phyloP scores from a whole-genome alignment of 306 rosid species.

The Crataegus laevigata region DNA sequence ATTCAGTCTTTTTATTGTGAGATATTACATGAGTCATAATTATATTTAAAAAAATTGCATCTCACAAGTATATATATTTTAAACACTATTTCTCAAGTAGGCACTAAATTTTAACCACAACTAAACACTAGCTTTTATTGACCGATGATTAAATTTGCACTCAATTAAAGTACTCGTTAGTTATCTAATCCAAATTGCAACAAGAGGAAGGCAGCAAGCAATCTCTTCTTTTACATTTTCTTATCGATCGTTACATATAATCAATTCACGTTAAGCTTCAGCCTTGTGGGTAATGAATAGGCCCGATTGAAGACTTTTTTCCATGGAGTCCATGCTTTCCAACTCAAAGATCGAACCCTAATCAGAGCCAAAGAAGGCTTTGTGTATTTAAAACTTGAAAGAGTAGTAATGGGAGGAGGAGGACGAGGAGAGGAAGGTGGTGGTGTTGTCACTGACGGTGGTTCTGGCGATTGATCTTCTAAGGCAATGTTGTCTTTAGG shows the following conservation, averaged over 20 bases:
- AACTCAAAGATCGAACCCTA: constrained; percentile 58
- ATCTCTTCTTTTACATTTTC: neutral
- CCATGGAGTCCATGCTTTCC: constrained; percentile 45
- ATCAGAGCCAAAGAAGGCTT: constrained; percentile 47
- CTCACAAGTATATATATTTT: too few species aligned
- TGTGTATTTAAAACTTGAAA: neutral
- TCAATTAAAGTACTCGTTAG: too few species aligned
- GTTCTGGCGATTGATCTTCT: constrained; percentile 5
- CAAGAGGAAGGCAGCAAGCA: neutral
- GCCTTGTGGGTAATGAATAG: constrained; percentile 26
- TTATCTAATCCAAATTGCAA: neutral
- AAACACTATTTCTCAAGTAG: too few species aligned
- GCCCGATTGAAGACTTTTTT: constrained; percentile 59
- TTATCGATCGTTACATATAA: too few species aligned
- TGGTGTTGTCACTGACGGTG: constrained; percentile 10
- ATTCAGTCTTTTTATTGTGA: too few species aligned
- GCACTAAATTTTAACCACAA: too few species aligned
- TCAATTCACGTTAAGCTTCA: neutral
- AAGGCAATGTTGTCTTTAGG: constrained; percentile 36
- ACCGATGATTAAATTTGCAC: too few species aligned
- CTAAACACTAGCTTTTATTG: too few species aligned
- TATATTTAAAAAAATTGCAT: too few species aligned
- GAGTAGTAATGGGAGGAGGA: neutral
- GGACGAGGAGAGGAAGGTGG: constrained; percentile 8
- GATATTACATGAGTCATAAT: neutral